Evolutionary conservation across 164 flowering plant genomes (phyloP).

Genomic region (Platanus orientalis): DNA sequence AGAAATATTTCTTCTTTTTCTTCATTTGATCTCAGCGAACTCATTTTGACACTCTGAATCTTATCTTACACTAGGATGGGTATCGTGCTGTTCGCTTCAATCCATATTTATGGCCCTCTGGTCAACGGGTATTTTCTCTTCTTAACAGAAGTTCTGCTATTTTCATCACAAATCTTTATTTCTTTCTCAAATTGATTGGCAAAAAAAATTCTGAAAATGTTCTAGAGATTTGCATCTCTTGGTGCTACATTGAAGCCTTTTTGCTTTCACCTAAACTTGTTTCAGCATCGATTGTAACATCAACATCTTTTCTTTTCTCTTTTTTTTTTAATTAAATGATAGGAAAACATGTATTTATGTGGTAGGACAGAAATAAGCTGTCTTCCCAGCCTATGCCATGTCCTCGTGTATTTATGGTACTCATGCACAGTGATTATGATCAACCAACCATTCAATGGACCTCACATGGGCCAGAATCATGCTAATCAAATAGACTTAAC

Average conservation of each 20-base stretch:
- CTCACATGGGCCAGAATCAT: too few relatives aligned
- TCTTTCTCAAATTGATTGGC: background rate
- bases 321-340: background rate
- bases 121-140: conserved; percentile 51
- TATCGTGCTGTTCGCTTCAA: conserved; percentile 90
- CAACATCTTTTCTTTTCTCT: background rate
- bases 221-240: background rate
- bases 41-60: conserved; percentile 5
- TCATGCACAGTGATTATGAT: background rate
- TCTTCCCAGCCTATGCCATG: background rate
- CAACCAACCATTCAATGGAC: background rate
- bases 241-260: background rate
- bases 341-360: background rate
- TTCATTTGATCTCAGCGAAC: background rate
- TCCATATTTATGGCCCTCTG: conserved; percentile 88
- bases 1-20: background rate
- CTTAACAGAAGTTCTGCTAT: background rate
- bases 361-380: background rate
- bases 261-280: background rate
- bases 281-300: background rate
- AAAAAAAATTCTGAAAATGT: background rate
- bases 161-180: background rate
- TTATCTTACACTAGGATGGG: conserved; percentile 57
- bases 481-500: too few relatives aligned
- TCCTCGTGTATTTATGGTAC: background rate